Evolutionary conservation across 345 rosid species (phyloP).

Genomic region (Geranium brycei): DNA sequence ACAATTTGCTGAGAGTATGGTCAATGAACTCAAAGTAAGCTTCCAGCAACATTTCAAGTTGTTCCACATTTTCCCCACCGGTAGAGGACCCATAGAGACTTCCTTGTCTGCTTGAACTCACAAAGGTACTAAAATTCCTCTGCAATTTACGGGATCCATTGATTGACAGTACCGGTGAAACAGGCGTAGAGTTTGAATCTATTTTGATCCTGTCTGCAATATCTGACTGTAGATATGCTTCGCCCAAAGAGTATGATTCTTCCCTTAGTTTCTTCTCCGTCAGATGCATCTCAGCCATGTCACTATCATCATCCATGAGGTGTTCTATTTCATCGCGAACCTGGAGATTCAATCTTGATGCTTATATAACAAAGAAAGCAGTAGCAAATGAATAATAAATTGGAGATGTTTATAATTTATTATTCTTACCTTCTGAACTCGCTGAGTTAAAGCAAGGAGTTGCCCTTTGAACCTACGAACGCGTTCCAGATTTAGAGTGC

Average conservation of each 20-base stretch:
- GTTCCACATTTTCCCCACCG: slow-evolving; percentile 57
- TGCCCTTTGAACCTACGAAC: slow-evolving; percentile 86
- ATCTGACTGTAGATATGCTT: slow-evolving; percentile 26
- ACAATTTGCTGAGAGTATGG: slow-evolving; percentile 72
- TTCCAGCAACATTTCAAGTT: slow-evolving; percentile 91
- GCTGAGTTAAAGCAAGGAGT: slow-evolving; percentile 76
- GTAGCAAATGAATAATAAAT: slow-evolving; percentile 1
- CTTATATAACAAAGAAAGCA: slow-evolving; percentile 11
- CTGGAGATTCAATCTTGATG: slow-evolving; percentile 31
- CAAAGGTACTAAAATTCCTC: slow-evolving; percentile 73
- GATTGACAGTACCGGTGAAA: slow-evolving; percentile 58
- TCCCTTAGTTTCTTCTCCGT: slow-evolving; percentile 73
- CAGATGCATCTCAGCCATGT: slow-evolving; percentile 98
- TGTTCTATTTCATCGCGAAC: slow-evolving; percentile 90
- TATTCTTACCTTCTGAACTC: slow-evolving; percentile 76
- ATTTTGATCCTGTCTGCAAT: slow-evolving; percentile 17
- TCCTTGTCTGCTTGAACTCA: slow-evolving; percentile 48
- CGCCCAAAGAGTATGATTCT: slow-evolving; percentile 48
- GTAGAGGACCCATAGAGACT: slow-evolving; percentile 57
- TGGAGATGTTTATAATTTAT: slow-evolving; percentile 3
- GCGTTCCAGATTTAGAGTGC: slow-evolving; percentile 75
- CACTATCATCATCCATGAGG: slow-evolving; percentile 95
- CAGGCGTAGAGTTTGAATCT: slow-evolving; percentile 71
- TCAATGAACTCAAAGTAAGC: slow-evolving; percentile 74
- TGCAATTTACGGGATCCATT: slow-evolving; percentile 47